Evolutionary conservation across 192 early-diverging fungal species (phyloP), one percentile per base, ranked within the genome.

Genomic region (Gamsiella multidivaricata): DNA sequence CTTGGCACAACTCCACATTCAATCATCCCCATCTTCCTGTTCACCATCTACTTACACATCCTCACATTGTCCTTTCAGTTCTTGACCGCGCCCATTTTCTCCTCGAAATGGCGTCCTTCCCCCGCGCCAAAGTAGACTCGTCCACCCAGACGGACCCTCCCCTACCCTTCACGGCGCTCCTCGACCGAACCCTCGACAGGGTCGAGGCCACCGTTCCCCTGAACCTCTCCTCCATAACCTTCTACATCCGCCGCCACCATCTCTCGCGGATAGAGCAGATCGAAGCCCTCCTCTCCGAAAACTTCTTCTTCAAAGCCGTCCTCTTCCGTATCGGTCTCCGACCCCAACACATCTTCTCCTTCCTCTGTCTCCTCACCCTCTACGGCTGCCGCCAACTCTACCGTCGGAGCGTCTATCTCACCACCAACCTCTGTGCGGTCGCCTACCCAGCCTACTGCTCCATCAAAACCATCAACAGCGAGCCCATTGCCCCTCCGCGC

Each of bases 391-490:
- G 78, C 31, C 63, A 74, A 23, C 55, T 81, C 28, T 88, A 86
- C 58, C 69, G 54, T 20, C 68, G 50, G 37, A 80, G 74, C 6
- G 51, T 79, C 20, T 83, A 78, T 51, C 41, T 88, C 15, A 51
- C 82, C n/a, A 72, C 82, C 41, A 83, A 84, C 41, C 39, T 75
- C 6, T 49, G 86, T 3, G 87, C 84, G 8, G 85, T 87, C 5
- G 50, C 81, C 1, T 88, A 88, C 41, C 87, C 87, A 32, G 64
- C 84, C 1, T 83, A 79, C 39, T 70, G 70, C 28, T 87, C 82
- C 14, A 79, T 86, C 49, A 67, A 81, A 34, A 61, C 80, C 5
- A 78, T 88, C 49, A 75, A 85, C 62, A 54, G 63, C 20, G 73
- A 76, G 26, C 65, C 65, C 18, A 68, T 76, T 31, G 42, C 57